These are phyloP conservation scores for Zizania latifolia DNA, from an alignment of 176 grass and related monocot genomes.

Conservation along the genomic window DNA sequence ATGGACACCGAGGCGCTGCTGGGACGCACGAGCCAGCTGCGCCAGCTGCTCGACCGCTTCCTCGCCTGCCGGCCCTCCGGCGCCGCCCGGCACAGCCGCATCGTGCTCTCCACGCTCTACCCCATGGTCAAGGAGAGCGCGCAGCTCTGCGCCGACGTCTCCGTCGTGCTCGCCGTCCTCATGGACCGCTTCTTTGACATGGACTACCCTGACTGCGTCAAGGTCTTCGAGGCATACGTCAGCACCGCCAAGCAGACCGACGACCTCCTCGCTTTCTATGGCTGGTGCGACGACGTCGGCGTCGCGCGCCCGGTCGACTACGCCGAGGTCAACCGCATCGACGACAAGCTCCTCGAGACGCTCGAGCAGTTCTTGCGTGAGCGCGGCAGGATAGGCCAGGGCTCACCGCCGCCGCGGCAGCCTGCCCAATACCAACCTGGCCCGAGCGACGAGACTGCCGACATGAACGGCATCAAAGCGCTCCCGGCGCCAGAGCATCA, in stretches of 20 bases:
- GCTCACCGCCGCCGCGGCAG: conserved; percentile 28
- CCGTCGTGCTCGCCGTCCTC: conserved; percentile 42
- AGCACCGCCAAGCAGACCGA: conserved; percentile 61
- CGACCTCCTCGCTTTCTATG: conserved; percentile 47
- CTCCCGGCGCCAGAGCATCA: conserved; percentile 46
- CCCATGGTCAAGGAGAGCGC: conserved; percentile 48
- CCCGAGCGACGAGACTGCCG: neutral
- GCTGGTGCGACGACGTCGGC: conserved; percentile 53
- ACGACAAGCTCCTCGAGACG: conserved; percentile 51
- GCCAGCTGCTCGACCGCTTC: conserved; percentile 43
- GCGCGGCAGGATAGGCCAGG: conserved; percentile 28
- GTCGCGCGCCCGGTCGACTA: conserved; percentile 45
- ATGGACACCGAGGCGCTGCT: conserved; percentile 58
- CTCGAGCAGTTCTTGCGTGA: conserved; percentile 69
- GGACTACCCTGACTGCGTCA: conserved; percentile 64
- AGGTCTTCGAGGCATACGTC: conserved; percentile 60
- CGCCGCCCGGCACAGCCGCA: conserved; percentile 35
- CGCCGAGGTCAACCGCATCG: conserved; percentile 51
- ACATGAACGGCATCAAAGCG: conserved; percentile 47
- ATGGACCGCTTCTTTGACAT: conserved; percentile 84
- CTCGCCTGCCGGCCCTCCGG: conserved; percentile 70
- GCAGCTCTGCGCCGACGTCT: conserved; percentile 44
- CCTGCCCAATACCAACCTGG: neutral
- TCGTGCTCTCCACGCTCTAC: conserved; percentile 41
- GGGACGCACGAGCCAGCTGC: conserved; percentile 46